A percentile compares a stretch with the other conserved stretches of the same genome.
These are phyloP conservation scores for Camelina sativa DNA, from an alignment of 345 rosid species.

Conservation along the genomic window DNA sequence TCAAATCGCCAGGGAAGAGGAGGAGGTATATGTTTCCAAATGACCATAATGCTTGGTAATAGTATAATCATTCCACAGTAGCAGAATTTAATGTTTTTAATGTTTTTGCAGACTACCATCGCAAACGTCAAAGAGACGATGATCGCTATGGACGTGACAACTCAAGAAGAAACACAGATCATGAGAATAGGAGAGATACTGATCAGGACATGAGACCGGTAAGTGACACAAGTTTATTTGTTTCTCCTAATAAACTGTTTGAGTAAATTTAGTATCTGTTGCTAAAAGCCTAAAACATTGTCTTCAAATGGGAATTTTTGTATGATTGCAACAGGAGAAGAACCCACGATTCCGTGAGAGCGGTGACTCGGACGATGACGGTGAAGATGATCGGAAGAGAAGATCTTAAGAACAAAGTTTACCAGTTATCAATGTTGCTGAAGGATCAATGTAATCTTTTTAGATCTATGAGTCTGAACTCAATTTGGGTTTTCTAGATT, in stretches of 20 bases:
- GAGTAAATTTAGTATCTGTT: background rate
- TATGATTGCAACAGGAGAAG: conserved; percentile 72
- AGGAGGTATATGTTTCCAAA: conserved; percentile 48
- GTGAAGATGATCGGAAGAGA: conserved; percentile 72
- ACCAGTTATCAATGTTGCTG: conserved; percentile 25
- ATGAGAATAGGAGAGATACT: conserved; percentile 50
- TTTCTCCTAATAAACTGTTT: background rate
- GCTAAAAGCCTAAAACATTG: background rate
- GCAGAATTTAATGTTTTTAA: conserved; percentile 1
- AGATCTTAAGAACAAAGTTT: conserved; percentile 46
- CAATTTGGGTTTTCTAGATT: conserved; percentile 25
- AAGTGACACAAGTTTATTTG: background rate
- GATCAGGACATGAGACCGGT: conserved; percentile 48
- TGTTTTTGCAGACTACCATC: conserved; percentile 60
- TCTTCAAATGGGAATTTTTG: conserved; percentile 10
- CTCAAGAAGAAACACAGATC: conserved; percentile 70
- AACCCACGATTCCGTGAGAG: conserved; percentile 98
- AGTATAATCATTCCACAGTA: background rate
- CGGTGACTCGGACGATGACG: conserved; percentile 93
- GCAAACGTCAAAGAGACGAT: conserved; percentile 87
- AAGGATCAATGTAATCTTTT: conserved; percentile 30
- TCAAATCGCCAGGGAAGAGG: conserved; percentile 68
- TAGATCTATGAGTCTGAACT: conserved; percentile 31
- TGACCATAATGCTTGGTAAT: conserved; percentile 6
- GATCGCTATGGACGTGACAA: conserved; percentile 67